Evolutionary conservation across 108 stramenopile species (phyloP).

Genomic region (Nitzschia sp.): DNA sequence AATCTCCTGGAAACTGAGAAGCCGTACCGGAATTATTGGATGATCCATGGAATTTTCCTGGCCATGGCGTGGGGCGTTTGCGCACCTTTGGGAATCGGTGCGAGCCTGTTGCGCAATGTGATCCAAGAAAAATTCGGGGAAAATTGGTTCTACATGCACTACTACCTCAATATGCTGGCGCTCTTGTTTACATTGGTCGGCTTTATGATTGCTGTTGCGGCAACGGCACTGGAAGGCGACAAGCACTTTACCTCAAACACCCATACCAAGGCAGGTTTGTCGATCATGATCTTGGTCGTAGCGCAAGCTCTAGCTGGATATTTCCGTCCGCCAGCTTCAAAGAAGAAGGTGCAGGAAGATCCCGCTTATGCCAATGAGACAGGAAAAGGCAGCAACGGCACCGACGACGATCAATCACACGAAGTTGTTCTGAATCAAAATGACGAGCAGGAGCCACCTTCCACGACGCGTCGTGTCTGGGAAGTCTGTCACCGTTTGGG

Average conservation of each 20-base stretch:
- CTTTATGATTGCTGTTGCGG: conserved; percentile 39
- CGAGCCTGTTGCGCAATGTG: conserved; percentile 40
- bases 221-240: conserved; percentile 3
- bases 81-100: conserved; percentile 57
- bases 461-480: conserved; percentile 13
- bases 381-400: not conserved
- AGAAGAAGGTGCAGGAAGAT: no score
- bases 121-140: not conserved
- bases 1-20: not conserved
- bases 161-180: conserved; percentile 19
- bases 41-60: conserved; percentile 57
- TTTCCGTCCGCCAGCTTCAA: conserved; percentile 26
- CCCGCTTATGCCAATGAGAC: conserved; percentile 1
- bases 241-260: conserved; percentile 37
- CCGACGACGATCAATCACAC: not conserved
- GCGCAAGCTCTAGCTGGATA: conserved; percentile 38
- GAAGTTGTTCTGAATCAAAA: not conserved
- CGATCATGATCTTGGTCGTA: conserved; percentile 31
- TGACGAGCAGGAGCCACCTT: not conserved
- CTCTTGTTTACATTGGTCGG: conserved; percentile 33
- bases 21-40: conserved; percentile 29
- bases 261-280: conserved; percentile 34
- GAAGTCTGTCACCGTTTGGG: conserved; percentile 30
- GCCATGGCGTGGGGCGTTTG: conserved; percentile 66
- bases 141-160: conserved; percentile 42